These are phyloP conservation scores for Isatis lusitanica DNA, from an alignment of 441 rosid genomes.

Conservation along the genomic window DNA sequence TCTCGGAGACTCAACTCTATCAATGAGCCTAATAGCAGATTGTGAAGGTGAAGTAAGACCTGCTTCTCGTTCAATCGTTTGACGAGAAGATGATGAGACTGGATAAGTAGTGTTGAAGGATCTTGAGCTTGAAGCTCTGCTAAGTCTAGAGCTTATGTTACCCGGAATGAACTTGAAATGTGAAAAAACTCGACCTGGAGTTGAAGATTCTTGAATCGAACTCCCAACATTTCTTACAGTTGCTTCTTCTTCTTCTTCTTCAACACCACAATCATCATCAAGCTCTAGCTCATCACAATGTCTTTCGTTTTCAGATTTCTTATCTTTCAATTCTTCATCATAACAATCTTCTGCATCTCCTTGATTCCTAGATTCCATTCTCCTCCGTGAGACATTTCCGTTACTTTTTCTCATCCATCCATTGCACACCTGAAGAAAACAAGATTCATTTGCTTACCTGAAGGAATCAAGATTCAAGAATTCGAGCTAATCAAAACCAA, in stretches of 20 bases:
- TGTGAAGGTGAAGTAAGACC: constrained; percentile 38
- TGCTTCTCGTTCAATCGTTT: constrained; percentile 40
- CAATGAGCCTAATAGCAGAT: constrained; percentile 36
- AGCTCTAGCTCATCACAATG: constrained; percentile 44
- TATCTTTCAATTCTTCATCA: constrained; percentile 45
- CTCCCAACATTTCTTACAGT: constrained; percentile 43
- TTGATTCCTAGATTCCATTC: constrained; percentile 31
- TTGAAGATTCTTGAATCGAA: constrained; percentile 54
- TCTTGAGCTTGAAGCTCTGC: constrained; percentile 75
- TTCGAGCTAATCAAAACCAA: neutral
- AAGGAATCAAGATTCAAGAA: neutral
- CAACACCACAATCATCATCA: constrained; percentile 52
- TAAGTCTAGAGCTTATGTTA: constrained; percentile 69
- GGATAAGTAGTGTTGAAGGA: constrained; percentile 70
- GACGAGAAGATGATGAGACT: constrained; percentile 47
- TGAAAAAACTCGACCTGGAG: constrained; percentile 63
- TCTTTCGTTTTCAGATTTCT: constrained; percentile 37
- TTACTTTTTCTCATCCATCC: constrained; percentile 38
- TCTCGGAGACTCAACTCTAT: constrained; percentile 41
- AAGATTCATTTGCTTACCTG: constrained; percentile 7
- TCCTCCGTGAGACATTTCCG: constrained; percentile 39
- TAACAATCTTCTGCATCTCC: constrained; percentile 48
- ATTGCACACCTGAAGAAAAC: constrained; percentile 24
- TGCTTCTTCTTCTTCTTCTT: constrained; percentile 31
- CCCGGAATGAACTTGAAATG: constrained; percentile 83